phyloP scores from a whole-genome alignment of 139 green algal genomes.

The Picochlorum sp. region DNA sequence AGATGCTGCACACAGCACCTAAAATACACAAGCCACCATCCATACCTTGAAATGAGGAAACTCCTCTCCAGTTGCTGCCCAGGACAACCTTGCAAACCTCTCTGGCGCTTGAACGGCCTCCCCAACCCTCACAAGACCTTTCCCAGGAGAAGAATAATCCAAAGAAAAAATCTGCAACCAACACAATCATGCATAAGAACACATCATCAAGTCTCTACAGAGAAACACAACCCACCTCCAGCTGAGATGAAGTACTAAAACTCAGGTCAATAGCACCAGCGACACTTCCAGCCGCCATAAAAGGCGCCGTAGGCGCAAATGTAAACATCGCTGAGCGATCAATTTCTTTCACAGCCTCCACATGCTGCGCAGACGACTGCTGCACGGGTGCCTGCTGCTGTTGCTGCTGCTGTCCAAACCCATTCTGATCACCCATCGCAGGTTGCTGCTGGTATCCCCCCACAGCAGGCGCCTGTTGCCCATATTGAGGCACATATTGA shows the following conservation, averaged over 20 bases:
- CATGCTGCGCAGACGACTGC: slow-evolving; percentile 18
- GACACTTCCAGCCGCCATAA: slow-evolving; percentile 78
- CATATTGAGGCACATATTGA: no score
- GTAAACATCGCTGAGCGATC: slow-evolving; percentile 59
- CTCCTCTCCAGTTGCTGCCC: slow-evolving; percentile 46
- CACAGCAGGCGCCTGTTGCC: no score
- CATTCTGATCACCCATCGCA: no score
- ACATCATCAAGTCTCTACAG: background rate
- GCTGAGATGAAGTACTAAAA: slow-evolving; percentile 63
- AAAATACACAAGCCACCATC: background rate
- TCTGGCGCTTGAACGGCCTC: slow-evolving; percentile 63
- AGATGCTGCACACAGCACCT: no score
- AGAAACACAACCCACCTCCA: slow-evolving; percentile 53
- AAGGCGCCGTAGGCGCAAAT: slow-evolving; percentile 58
- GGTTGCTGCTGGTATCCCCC: no score
- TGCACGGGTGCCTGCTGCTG: background rate
- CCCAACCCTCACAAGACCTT: slow-evolving; percentile 38
- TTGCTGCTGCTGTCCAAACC: background rate
- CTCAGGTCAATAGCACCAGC: slow-evolving; percentile 83
- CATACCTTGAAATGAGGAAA: slow-evolving; percentile 2
- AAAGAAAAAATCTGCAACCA: slow-evolving; percentile 57
- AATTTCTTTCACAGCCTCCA: slow-evolving; percentile 58
- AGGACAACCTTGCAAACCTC: slow-evolving; percentile 79
- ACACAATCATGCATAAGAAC: background rate
- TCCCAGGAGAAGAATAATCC: slow-evolving; percentile 43